Percentiles rank a stretch among this genome's conserved stretches.
Conservation (phyloP, 2,329 filamentous ascomycete species). For the Hortaea werneckii region DNA sequence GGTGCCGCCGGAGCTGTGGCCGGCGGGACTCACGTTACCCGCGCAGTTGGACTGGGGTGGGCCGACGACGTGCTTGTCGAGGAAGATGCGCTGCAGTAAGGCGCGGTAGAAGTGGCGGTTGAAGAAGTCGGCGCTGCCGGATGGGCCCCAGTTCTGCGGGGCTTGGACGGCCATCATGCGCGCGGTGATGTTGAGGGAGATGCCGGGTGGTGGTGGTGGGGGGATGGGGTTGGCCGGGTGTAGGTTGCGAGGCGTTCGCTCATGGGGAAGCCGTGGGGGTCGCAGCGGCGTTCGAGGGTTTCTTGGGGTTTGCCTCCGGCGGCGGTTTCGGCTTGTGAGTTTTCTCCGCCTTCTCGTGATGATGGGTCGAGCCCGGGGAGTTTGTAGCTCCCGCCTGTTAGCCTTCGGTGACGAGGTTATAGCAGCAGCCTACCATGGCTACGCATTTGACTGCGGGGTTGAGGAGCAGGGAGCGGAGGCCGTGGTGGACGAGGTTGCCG, state of each 20-base stretch:
- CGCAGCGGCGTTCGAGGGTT: conserved; percentile 34
- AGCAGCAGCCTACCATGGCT: conserved; percentile 94
- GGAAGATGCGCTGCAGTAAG: conserved; percentile 80
- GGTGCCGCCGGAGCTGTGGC: conserved; percentile 38
- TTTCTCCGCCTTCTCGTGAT: background rate
- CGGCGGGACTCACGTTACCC: conserved; percentile 20
- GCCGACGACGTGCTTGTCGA: conserved; percentile 69
- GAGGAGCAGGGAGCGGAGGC: conserved; percentile 71
- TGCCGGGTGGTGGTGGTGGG: conserved; percentile 35
- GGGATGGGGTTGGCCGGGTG: background rate
- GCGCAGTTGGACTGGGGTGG: conserved; percentile 34
- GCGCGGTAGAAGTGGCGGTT: conserved; percentile 87
- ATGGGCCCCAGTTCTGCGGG: conserved; percentile 76
- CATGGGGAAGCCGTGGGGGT: conserved; percentile 92
- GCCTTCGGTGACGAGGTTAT: conserved; percentile 89
- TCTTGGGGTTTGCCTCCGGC: too few species aligned
- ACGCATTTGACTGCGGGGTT: conserved; percentile 82
- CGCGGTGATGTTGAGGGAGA: conserved; percentile 88
- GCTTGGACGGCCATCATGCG: conserved; percentile 98
- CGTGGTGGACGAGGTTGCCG: conserved; percentile 93
- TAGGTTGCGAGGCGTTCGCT: conserved; percentile 56
- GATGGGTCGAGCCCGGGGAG: conserved; percentile 60
- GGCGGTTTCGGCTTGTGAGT: too few species aligned
- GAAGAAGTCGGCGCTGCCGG: conserved; percentile 81
- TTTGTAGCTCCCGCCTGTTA: conserved; percentile 81